Conservation (phyloP, 495 filamentous ascomycete species). For the Ascobolus immersus region DNA sequence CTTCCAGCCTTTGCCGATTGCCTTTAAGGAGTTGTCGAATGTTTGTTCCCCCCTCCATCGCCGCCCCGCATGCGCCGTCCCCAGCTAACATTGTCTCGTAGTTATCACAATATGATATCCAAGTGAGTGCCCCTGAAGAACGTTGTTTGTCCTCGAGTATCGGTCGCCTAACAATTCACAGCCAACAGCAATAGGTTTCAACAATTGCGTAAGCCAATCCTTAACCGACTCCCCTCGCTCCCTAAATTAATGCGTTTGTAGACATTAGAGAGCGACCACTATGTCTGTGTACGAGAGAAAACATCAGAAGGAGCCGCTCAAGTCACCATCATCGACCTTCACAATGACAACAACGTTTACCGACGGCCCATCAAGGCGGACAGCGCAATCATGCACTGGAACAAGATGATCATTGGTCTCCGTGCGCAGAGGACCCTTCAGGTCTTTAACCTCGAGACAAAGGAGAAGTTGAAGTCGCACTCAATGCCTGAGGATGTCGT, state of each 20-base stretch:
- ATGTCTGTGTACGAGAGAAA: constrained; percentile 84
- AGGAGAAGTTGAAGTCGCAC: constrained; percentile 80
- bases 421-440: constrained; percentile 88
- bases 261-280: constrained; percentile 94
- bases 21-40: constrained; percentile 83
- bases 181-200: constrained; percentile 77
- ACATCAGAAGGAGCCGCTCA: constrained; percentile 59
- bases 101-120: constrained; percentile 58
- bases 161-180: constrained; percentile 23
- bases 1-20: constrained; percentile 47
- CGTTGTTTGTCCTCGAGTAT: constrained; percentile 5
- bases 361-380: constrained; percentile 93
- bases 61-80: not conserved
- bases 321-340: constrained; percentile 89
- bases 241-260: constrained; percentile 18
- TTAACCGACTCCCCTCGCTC: constrained; percentile 1
- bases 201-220: constrained; percentile 56
- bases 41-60: constrained; percentile 10
- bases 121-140: constrained; percentile 28
- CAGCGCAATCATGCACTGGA: constrained; percentile 99
- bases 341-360: constrained; percentile 79
- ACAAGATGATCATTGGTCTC: constrained; percentile 79
- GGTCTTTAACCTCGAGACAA: constrained; percentile 80
- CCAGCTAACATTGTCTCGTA: constrained; percentile 20
- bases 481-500: constrained; percentile 90